phyloP scores from a whole-genome alignment of 345 rosid genomes.

The Raphanus sativus region DNA sequence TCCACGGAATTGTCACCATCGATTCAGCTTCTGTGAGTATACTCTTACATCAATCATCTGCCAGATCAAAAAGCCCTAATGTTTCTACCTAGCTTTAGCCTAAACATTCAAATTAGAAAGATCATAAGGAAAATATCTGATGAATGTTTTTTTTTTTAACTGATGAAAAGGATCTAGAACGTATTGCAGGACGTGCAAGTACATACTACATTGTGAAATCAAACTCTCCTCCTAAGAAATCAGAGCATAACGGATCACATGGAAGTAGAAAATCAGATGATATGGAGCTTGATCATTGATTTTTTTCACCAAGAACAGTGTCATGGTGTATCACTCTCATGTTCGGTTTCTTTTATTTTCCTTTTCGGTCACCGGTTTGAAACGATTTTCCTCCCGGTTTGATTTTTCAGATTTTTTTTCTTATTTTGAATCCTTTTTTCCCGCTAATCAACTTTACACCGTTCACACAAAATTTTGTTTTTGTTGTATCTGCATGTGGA shows the following conservation, averaged over 20 bases:
- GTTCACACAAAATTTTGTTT: not conserved
- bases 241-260: constrained; percentile 31
- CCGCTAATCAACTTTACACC: not conserved
- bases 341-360: constrained; percentile 1
- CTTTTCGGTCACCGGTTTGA: not conserved
- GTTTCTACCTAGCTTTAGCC: constrained; percentile 2
- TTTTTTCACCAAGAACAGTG: not conserved
- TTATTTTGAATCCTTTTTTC: not conserved
- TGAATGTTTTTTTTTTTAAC: not conserved
- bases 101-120: constrained; percentile 46
- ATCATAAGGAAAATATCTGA: constrained; percentile 37
- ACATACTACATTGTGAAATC: constrained; percentile 42
- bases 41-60: not conserved
- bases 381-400: constrained; percentile 1
- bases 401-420: not conserved
- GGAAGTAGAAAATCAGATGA: constrained; percentile 32
- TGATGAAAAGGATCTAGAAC: constrained; percentile 21
- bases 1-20: constrained; percentile 63
- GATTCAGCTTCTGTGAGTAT: constrained; percentile 61
- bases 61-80: not conserved
- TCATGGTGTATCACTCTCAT: not conserved
- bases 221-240: constrained; percentile 28
- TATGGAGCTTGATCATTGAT: constrained; percentile 35
- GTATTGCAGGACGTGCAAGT: constrained; percentile 42
- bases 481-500: not conserved